Evolutionary conservation across 1,284 basidiomycete species (phyloP), one percentile per base, ranked within the genome.

Genomic region (Flammula alnicola): DNA sequence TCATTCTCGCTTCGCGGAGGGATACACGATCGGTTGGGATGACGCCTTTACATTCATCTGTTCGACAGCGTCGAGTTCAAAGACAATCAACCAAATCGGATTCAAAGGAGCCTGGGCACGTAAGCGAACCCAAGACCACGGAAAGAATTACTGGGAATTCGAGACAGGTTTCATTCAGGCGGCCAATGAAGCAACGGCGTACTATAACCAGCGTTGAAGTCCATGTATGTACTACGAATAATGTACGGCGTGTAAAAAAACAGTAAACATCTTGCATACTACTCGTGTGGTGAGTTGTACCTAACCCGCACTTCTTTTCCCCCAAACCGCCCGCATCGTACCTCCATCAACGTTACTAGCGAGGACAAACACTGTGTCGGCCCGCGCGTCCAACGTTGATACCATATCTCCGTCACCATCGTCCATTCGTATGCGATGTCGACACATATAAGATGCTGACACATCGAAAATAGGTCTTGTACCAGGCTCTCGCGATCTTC

Each of bases 11-110:
- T 92, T 90, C 61, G 73, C 69, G 20, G 75, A 80, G 1, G 91
- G 87, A 1, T 92, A 87, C 62, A 53, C 70, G 2, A 66, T 73
- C 48, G 90, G 88, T 0, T 93, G 89, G 89, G 78, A 83, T 41
- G 88, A 91, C 58, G 82, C 83, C 0, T 76, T 82, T 59, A 55
- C 69, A 7, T 68, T 68, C 40, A 49, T 69, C 5, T 41, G 39
- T 4, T 59, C 53, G 8, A 48, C 52, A n/a, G 31, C 58, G 1
- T 8, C 45, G 8, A 38, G 20, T 4, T 45, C 52, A 16, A 35
- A 33, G 5, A 53, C 58, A 4, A 52, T 64, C 1, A 57, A 49
- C 10, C 61, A 69, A 46, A 38, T 68, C 3, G 68, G 68, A 0
- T 69, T 66, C 27, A 59, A 51, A 25, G 52, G 55, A 11, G 66